Evolutionary conservation across 495 filamentous ascomycete species (phyloP), one percentile per base, ranked within the genome.

Genomic region (Pseudevernia furfuracea): DNA sequence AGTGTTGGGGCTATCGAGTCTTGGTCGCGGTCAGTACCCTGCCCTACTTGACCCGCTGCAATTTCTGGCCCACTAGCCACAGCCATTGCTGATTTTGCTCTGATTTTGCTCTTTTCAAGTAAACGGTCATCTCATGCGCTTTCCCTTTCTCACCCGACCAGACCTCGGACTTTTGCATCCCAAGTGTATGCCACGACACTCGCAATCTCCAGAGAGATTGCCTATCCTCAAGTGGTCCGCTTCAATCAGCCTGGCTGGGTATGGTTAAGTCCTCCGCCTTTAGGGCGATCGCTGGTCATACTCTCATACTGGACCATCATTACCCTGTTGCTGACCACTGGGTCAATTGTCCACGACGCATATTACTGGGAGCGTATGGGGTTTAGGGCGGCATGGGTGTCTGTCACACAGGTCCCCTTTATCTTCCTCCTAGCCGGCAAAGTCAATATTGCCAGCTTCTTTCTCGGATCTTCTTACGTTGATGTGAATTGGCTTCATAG

Each of bases 401-500:
- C 89, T 23, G 79, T 91, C 63, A 84, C 83, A n/a, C 91, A 96
- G 73, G 71, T 96, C n/a, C 91, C 91, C 4, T 71, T 96, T 19
- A 77, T 96, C 56, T 89, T 89, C 71, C 79, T 94, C 34, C 83
- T 96, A 28, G 84, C 90, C 12, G 87, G 86, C n/a, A 89, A 90
- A 78, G 81, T 84, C 70, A 94, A 87, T 70, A 76, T 93, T 61
- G 79, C 92, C 44, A 88, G 88, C 4, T 75, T 80, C 34, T 73
- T 92, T 21, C 79, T 81, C 10, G 91, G 89, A 6, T 82, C 81
- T 41, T 86, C 85, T 61, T 85, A 94, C 65, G 87, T 91, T 74
- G 79, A 87, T 21, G 72, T 96, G 58, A 93, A 92, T 69, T 92
- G 89, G 90, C 80, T 91, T 60, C 91, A 96, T 70, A 80, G 90